Conservation (phyloP, 345 rosid genomes). For the Eucalyptus marginata region DNA sequence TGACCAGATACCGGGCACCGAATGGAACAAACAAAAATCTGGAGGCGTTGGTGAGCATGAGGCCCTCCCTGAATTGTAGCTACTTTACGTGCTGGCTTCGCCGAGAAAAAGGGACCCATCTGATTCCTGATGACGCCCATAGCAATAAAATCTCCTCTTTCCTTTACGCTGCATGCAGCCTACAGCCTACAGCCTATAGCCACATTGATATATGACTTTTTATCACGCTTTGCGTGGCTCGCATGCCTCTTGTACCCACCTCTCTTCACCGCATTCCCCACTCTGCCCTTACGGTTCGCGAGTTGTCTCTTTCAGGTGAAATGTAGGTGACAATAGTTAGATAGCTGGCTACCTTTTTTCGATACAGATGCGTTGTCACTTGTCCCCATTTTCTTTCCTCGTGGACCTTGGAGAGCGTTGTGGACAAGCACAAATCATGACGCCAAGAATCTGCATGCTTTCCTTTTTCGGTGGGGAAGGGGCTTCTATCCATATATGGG, state of each 20-base stretch:
- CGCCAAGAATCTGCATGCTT: not conserved
- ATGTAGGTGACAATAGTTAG: not conserved
- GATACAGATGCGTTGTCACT: not conserved
- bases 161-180: not conserved
- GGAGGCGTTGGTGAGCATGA: not conserved
- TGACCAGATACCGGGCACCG: not conserved
- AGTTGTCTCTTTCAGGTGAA: not conserved
- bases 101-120: not conserved
- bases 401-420: not conserved
- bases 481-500: not conserved
- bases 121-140: not conserved
- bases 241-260: not conserved
- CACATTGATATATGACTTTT: not conserved
- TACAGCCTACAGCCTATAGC: not conserved
- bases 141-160: not conserved
- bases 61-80: not conserved
- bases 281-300: not conserved
- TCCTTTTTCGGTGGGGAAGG: not conserved
- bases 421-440: not conserved
- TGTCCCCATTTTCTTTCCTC: not conserved
- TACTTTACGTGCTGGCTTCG: not conserved
- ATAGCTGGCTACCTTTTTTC: not conserved
- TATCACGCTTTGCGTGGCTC: not conserved
- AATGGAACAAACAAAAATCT: not conserved
- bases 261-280: not conserved